phyloP scores from a whole-genome alignment of 2,329 filamentous ascomycete species.

The Drechslerella coelobrocha region DNA sequence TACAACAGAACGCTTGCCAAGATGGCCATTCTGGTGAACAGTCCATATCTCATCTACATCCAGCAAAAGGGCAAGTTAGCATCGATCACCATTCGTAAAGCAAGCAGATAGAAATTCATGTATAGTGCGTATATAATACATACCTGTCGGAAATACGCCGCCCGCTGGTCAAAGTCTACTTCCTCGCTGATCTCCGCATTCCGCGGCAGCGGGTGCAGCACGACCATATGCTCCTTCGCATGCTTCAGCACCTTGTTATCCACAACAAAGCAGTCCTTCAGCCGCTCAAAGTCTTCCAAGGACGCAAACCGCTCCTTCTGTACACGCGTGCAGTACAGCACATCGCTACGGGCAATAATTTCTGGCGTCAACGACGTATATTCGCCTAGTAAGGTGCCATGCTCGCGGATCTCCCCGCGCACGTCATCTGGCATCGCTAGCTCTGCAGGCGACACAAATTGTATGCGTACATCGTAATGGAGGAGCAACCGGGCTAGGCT shows the following conservation, averaged over 20 bases:
- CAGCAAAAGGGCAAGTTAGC: conserved; percentile 4
- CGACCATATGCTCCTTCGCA: conserved; percentile 90
- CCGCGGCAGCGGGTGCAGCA: conserved; percentile 92
- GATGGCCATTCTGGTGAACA: conserved; percentile 48
- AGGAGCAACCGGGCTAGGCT: conserved; percentile 91
- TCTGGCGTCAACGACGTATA: conserved; percentile 81
- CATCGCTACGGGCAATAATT: conserved; percentile 83
- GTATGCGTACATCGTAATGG: conserved; percentile 93
- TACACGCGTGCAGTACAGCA: conserved; percentile 94
- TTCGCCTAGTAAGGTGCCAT: conserved; percentile 79
- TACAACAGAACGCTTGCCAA: conserved; percentile 45
- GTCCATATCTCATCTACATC: conserved; percentile 45
- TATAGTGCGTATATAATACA: not conserved
- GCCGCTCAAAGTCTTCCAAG: conserved; percentile 77
- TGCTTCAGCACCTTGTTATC: conserved; percentile 88
- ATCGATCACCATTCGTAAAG: not conserved
- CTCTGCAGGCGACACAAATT: conserved; percentile 83
- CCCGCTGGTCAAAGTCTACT: conserved; percentile 95
- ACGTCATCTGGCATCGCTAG: conserved; percentile 79
- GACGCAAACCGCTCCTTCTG: conserved; percentile 96
- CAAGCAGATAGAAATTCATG: not conserved
- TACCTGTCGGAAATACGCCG: conserved; percentile 98
- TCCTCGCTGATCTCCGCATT: conserved; percentile 94
- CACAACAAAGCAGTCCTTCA: conserved; percentile 88
- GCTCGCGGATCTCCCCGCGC: conserved; percentile 71